phyloP scores from a whole-genome alignment of 2,329 filamentous ascomycete genomes.

The Diaporthe velutina region DNA sequence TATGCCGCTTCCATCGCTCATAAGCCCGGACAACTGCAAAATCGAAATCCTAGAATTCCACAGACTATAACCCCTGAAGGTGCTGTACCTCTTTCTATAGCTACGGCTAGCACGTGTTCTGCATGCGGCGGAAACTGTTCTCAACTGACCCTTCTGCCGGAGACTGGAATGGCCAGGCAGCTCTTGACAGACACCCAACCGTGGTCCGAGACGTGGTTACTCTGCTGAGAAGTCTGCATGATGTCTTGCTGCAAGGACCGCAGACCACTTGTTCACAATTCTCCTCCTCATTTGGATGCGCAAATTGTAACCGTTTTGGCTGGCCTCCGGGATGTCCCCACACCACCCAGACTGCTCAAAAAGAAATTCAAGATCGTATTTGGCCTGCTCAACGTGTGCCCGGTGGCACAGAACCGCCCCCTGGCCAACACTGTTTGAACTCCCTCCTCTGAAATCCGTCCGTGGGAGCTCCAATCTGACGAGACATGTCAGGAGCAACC shows the following conservation, averaged over 20 bases:
- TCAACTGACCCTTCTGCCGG: too few species aligned
- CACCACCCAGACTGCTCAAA: background rate
- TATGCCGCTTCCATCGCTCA: too few species aligned
- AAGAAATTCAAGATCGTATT: background rate
- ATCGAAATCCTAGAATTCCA: too few species aligned
- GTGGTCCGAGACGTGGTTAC: too few species aligned
- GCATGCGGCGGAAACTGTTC: too few species aligned
- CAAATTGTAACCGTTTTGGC: background rate
- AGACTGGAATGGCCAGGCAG: too few species aligned
- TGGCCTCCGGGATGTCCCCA: background rate
- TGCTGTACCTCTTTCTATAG: too few species aligned
- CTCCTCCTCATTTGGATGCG: background rate
- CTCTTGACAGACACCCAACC: too few species aligned
- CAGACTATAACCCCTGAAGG: too few species aligned
- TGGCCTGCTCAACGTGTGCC: background rate
- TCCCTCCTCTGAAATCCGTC: background rate
- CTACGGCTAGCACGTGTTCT: too few species aligned
- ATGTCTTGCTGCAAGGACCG: background rate
- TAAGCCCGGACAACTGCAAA: too few species aligned
- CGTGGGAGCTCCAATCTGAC: background rate
- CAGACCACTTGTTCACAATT: background rate
- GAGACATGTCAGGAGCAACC: conserved; percentile 2
- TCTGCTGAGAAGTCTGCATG: background rate
- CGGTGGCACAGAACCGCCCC: background rate
- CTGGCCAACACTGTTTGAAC: background rate